Evolutionary conservation across 768 basidiomycete genomes (phyloP), one percentile per base, ranked within the genome.

Genomic region (Paxillus ammoniavirescens): DNA sequence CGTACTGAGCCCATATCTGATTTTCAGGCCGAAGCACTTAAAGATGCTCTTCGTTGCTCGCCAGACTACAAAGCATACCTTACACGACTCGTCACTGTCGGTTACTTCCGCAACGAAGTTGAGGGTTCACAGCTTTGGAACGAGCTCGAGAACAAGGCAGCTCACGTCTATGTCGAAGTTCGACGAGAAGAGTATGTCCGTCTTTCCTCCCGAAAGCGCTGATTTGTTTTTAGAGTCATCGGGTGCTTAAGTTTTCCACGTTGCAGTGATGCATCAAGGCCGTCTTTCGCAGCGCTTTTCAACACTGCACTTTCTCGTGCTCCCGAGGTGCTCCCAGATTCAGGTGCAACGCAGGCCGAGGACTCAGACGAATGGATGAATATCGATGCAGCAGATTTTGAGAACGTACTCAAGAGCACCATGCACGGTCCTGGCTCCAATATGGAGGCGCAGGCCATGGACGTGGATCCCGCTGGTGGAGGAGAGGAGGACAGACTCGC

Each of bases 301-400:
- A 86, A 88, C 61, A 59, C 74, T 0, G 89, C 89, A 0, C 67
- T 94, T 50, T 70, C 72, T 4, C 73, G 71, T 46, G 73, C 77
- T 8, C 61, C 73, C 12, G 67, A 69, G 21, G 56, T 65, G 12
- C 36, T 61, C 30, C 54, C 61, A 12, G 61, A 61, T 38, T 21
- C 45, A 4, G 56, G 53, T 44, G 9, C 52, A 8, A 42, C 33
- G 9, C 63, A 66, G 46, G 70, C 71, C n/a, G 92, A 95, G 65
- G 87, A 90, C 59, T 69, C 77, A 8, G 93, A 96, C 56, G 80
- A 80, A 1, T 99, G 97, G 97, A 74, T 98, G n/a, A 84, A 83
- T 48, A 74, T 98, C 31, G 82, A 91, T 52, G 77, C 82, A 0
- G 77, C 84, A 42, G 81, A 86, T 64, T 83, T 97, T 57, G 93